phyloP scores from a whole-genome alignment of 305 asterid genomes.

The Withania somnifera region DNA sequence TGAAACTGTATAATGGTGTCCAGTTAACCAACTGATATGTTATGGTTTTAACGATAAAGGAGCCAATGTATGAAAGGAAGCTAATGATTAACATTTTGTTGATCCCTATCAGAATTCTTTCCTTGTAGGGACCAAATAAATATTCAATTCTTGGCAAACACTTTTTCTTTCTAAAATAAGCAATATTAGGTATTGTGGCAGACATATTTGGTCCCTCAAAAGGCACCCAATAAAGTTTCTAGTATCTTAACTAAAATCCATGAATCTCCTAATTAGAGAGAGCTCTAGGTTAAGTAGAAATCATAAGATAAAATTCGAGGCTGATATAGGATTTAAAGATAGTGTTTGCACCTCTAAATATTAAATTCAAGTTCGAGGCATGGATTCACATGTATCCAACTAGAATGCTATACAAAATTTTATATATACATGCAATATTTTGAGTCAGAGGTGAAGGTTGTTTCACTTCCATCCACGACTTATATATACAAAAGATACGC shows the following conservation, averaged over 20 bases:
- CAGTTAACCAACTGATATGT: neutral
- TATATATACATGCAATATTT: neutral
- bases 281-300: neutral
- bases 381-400: neutral
- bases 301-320: neutral
- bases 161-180: neutral
- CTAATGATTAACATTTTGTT: neutral
- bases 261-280: neutral
- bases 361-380: neutral
- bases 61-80: neutral
- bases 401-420: neutral
- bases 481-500: neutral
- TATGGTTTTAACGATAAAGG: neutral
- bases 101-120: neutral
- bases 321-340: neutral
- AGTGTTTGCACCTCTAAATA: neutral
- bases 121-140: neutral
- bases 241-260: neutral
- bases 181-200: neutral
- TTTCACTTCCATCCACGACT: neutral
- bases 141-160: neutral
- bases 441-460: neutral
- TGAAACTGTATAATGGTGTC: neutral
- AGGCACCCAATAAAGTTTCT: neutral
- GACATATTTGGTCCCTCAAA: neutral